A percentile compares a stretch with the other conserved stretches of the same genome.
These are phyloP conservation scores for Acephala macrosclerotiorum DNA, from an alignment of 2,329 filamentous ascomycete species.

Conservation along the genomic window DNA sequence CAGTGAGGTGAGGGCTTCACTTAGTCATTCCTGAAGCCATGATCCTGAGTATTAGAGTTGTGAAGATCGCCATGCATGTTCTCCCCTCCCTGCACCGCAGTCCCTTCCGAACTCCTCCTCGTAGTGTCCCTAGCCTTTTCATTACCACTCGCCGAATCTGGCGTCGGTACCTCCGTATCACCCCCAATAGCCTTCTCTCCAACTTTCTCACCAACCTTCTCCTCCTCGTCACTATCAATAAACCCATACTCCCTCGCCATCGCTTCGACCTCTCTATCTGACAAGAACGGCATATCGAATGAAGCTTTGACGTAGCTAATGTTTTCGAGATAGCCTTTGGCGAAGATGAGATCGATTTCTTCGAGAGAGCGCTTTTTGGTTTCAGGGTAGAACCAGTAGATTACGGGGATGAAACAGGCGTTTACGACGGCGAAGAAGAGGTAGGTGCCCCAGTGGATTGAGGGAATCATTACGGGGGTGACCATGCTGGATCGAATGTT, in stretches of 20 bases:
- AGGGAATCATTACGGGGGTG: slow-evolving; percentile 48
- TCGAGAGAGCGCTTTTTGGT: slow-evolving; percentile 65
- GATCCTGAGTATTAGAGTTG: slow-evolving; percentile 16
- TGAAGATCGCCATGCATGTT: slow-evolving; percentile 20
- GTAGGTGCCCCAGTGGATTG: slow-evolving; percentile 47
- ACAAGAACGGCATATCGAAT: slow-evolving; percentile 61
- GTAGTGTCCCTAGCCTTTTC: slow-evolving; percentile 13
- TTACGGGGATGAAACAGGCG: slow-evolving; percentile 47
- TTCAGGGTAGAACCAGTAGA: slow-evolving; percentile 54
- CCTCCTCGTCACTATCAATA: slow-evolving; percentile 39
- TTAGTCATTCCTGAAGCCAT: slow-evolving; percentile 29
- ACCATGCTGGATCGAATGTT: slow-evolving; percentile 38
- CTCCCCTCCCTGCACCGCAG: slow-evolving; percentile 12
- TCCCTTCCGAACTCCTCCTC: slow-evolving; percentile 10
- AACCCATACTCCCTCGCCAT: slow-evolving; percentile 42
- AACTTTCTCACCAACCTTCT: slow-evolving; percentile 34
- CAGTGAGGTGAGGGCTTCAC: not conserved
- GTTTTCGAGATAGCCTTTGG: slow-evolving; percentile 64
- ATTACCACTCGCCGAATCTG: slow-evolving; percentile 7
- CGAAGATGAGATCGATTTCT: slow-evolving; percentile 74
- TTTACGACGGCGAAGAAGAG: slow-evolving; percentile 49
- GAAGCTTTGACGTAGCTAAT: slow-evolving; percentile 66
- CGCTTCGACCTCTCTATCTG: slow-evolving; percentile 58
- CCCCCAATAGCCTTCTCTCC: slow-evolving; percentile 9
- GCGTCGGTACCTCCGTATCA: not conserved